Conservation (phyloP, 495 filamentous ascomycete genomes). For the Penicillium flavigenum region DNA sequence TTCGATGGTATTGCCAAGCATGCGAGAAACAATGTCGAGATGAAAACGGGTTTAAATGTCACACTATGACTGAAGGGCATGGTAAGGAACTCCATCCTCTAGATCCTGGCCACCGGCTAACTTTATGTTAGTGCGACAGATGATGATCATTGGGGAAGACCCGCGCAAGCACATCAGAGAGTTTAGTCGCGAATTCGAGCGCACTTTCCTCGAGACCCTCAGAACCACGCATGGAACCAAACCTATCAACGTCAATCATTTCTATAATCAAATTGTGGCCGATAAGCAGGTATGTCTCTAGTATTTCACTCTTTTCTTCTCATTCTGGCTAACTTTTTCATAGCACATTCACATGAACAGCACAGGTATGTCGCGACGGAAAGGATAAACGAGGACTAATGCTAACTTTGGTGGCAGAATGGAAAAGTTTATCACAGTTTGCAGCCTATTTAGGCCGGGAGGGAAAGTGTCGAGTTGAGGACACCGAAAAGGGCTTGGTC, state of each 20-base stretch:
- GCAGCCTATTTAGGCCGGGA: constrained; percentile 79
- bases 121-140: constrained; percentile 60
- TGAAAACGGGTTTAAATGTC: constrained; percentile 60
- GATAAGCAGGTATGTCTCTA: constrained; percentile 45
- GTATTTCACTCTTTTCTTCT: not conserved
- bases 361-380: constrained; percentile 44
- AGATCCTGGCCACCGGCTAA: not conserved
- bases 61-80: constrained; percentile 44
- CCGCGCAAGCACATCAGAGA: constrained; percentile 74
- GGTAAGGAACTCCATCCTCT: not conserved
- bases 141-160: constrained; percentile 82
- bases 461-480: constrained; percentile 81
- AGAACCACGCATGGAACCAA: constrained; percentile 84
- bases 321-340: not conserved
- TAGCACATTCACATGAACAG: constrained; percentile 88
- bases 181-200: constrained; percentile 73
- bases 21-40: constrained; percentile 52
- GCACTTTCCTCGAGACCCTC: constrained; percentile 73
- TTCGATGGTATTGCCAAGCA: constrained; percentile 72
- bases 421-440: constrained; percentile 83
- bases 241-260: constrained; percentile 77
- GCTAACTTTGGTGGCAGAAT: constrained; percentile 41
- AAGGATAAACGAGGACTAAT: not conserved
- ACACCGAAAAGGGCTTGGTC: constrained; percentile 81
- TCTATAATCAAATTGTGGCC: constrained; percentile 76